phyloP scores from a whole-genome alignment of 2,329 filamentous ascomycete species.

The Thielaviopsis cerberus region DNA sequence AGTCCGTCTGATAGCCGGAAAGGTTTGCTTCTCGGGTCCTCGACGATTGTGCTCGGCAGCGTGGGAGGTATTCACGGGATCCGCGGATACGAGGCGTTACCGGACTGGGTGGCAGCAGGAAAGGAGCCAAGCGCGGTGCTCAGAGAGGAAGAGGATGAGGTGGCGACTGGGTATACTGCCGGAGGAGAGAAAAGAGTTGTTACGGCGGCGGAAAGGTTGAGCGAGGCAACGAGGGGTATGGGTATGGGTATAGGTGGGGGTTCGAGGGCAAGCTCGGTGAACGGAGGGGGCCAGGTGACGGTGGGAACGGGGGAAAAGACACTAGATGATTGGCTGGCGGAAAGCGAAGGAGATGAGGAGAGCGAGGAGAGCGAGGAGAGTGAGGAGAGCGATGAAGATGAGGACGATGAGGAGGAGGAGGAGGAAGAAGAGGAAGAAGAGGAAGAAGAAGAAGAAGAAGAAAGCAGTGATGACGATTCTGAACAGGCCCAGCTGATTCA shows the following conservation, averaged over 20 bases:
- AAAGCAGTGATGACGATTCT: conserved; percentile 29
- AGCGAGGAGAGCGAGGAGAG: conserved; percentile 35
- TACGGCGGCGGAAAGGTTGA: conserved; percentile 45
- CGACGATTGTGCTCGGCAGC: conserved; percentile 66
- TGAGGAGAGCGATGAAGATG: conserved; percentile 28
- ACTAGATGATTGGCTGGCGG: conserved; percentile 81
- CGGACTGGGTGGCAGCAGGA: conserved; percentile 68
- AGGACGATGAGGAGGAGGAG: conserved; percentile 32
- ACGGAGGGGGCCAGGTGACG: conserved; percentile 15
- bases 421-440: conserved; percentile 31
- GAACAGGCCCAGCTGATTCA: conserved; percentile 28
- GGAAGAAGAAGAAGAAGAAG: conserved; percentile 26
- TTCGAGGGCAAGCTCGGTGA: conserved; percentile 11
- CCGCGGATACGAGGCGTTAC: conserved; percentile 59
- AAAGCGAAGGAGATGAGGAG: conserved; percentile 42
- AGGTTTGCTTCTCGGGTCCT: conserved; percentile 61
- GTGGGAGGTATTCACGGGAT: conserved; percentile 57
- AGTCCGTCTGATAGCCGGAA: conserved; percentile 74
- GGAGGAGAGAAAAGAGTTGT: conserved; percentile 21
- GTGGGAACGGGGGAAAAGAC: conserved; percentile 51
- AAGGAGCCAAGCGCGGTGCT: conserved; percentile 60
- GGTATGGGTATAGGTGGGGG: conserved; percentile 24
- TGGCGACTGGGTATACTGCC: conserved; percentile 21
- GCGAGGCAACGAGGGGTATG: conserved; percentile 29
- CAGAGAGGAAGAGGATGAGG: conserved; percentile 37